Conservation (phyloP, 164 flowering plant species). For the Umbellularia californica region DNA sequence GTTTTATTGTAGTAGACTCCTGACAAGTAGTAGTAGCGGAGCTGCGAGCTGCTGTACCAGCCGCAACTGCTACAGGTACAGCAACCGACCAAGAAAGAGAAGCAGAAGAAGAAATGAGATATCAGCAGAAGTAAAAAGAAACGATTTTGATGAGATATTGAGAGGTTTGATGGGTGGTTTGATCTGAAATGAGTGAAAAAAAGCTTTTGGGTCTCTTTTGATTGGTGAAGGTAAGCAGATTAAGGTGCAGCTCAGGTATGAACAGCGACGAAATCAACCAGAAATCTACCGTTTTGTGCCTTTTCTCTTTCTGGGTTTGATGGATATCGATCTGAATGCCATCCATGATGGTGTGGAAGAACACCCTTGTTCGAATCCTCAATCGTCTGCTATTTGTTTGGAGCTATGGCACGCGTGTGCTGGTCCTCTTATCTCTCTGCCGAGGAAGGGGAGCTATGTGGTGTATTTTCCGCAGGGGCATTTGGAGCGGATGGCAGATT, state of each 20-base stretch:
- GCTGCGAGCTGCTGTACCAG: not conserved
- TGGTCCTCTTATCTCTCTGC: conserved; percentile 78
- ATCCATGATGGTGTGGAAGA: conserved; percentile 43
- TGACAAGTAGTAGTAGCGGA: not conserved
- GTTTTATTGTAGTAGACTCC: not conserved
- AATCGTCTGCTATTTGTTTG: conserved; percentile 53
- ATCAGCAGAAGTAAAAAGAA: not conserved
- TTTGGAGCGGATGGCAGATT: conserved; percentile 53
- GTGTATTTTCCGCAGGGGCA: conserved; percentile 97
- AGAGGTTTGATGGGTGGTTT: not conserved
- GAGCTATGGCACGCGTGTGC: conserved; percentile 99
- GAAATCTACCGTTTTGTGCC: conserved; percentile 23
- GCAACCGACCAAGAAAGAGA: conserved; percentile 1
- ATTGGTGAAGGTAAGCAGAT: not conserved
- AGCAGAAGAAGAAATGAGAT: not conserved
- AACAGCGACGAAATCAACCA: conserved; percentile 12
- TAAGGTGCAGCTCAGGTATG: conserved; percentile 14
- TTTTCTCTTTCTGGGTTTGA: conserved; percentile 12
- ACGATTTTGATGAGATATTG: not conserved
- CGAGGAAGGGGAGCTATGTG: conserved; percentile 72
- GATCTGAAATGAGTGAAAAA: not conserved
- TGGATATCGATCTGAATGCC: conserved; percentile 67
- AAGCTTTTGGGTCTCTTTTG: not conserved
- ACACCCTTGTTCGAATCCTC: conserved; percentile 8
- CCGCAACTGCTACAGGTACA: not conserved